Conservation (phyloP, 2,329 filamentous ascomycete species). For the Epichloe baconii region DNA sequence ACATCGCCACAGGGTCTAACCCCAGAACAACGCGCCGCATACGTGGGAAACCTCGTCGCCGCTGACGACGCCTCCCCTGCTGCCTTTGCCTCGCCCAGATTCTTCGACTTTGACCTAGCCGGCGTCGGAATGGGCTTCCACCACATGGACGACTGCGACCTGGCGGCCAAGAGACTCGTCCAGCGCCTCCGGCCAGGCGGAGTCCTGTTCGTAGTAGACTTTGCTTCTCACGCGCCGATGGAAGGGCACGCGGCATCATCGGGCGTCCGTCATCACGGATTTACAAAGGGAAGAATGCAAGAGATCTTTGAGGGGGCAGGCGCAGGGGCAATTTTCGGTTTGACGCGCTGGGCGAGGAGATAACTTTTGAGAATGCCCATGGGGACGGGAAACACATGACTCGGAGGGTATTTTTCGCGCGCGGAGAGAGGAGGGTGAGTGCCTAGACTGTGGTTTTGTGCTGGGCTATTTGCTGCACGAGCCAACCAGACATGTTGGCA, state of each 20-base stretch:
- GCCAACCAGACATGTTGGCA: too few species aligned
- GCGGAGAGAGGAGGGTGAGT: conserved; percentile 9
- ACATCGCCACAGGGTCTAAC: conserved; percentile 28
- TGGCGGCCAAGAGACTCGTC: conserved; percentile 45
- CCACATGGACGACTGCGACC: conserved; percentile 52
- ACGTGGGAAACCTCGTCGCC: conserved; percentile 44
- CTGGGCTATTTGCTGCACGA: too few species aligned
- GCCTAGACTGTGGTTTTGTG: too few species aligned
- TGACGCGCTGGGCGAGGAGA: conserved; percentile 35
- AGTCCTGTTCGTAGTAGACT: conserved; percentile 54
- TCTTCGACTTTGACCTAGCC: conserved; percentile 56
- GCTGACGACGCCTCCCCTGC: conserved; percentile 33
- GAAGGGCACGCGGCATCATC: conserved; percentile 15
- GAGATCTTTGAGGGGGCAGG: conserved; percentile 53
- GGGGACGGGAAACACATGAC: conserved; percentile 22
- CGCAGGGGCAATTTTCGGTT: conserved; percentile 43
- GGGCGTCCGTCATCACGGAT: conserved; percentile 54
- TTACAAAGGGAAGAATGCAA: conserved; percentile 45
- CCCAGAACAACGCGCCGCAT: conserved; percentile 39
- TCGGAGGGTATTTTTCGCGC: conserved; percentile 25
- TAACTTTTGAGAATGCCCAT: conserved; percentile 26
- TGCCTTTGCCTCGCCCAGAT: conserved; percentile 45
- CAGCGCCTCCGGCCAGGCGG: conserved; percentile 53
- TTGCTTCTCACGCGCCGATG: conserved; percentile 39
- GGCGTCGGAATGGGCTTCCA: conserved; percentile 51